Percentiles rank a stretch among this genome's conserved stretches.
Conservation (phyloP, 345 rosid genomes). For the Citrus mangshanensis region DNA sequence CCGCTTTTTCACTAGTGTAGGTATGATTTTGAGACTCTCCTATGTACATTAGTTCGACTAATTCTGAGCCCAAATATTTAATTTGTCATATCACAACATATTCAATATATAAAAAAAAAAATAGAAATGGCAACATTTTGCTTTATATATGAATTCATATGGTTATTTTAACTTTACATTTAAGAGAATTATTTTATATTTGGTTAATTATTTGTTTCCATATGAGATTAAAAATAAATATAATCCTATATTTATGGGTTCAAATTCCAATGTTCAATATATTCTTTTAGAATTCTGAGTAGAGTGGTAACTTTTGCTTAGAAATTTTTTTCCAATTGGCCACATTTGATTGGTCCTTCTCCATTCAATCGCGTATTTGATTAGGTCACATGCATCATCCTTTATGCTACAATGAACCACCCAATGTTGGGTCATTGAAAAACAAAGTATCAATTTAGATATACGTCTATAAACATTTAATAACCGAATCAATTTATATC, state of each 20-base stretch:
- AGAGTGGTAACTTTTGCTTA: background rate
- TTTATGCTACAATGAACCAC: background rate
- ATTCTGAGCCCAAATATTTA: no score
- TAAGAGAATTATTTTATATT: background rate
- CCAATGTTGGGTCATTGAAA: background rate
- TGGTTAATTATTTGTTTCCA: background rate
- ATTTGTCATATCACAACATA: no score
- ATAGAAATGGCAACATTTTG: no score
- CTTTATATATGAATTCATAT: no score
- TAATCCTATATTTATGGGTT: background rate
- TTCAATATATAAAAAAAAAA: no score
- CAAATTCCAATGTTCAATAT: background rate
- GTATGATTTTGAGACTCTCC: no score
- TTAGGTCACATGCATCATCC: background rate
- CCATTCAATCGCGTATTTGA: background rate
- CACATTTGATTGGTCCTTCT: background rate
- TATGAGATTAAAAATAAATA: no score
- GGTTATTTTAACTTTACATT: background rate
- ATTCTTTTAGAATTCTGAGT: background rate
- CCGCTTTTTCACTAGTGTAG: no score
- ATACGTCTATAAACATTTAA: background rate
- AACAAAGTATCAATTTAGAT: background rate
- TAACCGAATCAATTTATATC: background rate
- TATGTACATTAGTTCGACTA: no score
- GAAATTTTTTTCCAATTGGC: background rate